Evolutionary conservation across 2,329 filamentous ascomycete genomes (phyloP), one percentile per base, ranked within the genome.

Genomic region (Didymella exigua): DNA sequence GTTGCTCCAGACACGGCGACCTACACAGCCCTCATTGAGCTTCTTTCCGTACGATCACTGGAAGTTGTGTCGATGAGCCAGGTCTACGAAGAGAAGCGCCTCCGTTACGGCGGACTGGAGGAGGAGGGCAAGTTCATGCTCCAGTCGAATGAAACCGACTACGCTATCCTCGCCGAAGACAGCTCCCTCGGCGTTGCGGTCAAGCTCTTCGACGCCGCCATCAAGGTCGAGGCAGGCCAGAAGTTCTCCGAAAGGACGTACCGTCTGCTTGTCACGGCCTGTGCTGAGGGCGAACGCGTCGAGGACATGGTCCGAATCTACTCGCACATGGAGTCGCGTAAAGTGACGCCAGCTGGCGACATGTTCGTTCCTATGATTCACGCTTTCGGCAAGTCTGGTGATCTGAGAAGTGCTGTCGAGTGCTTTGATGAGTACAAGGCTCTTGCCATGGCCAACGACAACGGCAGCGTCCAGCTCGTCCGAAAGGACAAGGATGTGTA

Each of bases 381-480:
- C n/a, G 92, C 93, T 0, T 98, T 96, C 71, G 91, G 91, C 57
- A 84, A 85, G 36, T 84, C 84, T 10, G 90, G 92, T 44, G 92
- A 98, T 71, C 79, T 98, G 38, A 82, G 87, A 66, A 96, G 90
- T 65, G 95, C 93, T 18, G 90, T 98, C 6, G 92, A 96, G 73
- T 92, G 91, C 76, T 99, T 97, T 78, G 93, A 96, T 61, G 91
- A 96, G 76, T 98, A 98, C 81, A 91, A 91, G 70, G 85, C 86
- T 40, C 81, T 97, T 36, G 93, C 93, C n/a, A 86, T 98, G 47
- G 87, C 89, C 33, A 85, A 95, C 71, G 90, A 97, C 73, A 85
- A 83, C 33, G 92, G 92, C 53, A 81, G 86, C 55, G 81, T 87
- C 41, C 84, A 84, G 9, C 81, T 88, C 41, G 83, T 89, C 59